Percentiles rank a stretch among this genome's conserved stretches.
phyloP scores from a whole-genome alignment of 2,329 filamentous ascomycete species.

The Nemania bipapillata region DNA sequence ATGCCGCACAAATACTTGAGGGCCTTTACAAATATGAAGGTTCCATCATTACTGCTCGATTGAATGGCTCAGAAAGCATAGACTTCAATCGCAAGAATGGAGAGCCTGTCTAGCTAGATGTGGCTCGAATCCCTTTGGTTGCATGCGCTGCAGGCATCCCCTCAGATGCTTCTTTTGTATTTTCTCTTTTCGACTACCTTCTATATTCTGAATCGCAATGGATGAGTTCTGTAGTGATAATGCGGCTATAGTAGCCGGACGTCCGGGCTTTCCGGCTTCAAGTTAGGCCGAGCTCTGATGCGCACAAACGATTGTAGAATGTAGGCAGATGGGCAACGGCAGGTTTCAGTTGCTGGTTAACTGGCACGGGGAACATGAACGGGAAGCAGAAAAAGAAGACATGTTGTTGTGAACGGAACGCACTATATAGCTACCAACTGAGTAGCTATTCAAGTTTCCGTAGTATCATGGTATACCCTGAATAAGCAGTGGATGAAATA shows the following conservation, averaged over 20 bases:
- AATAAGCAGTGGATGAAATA: background rate
- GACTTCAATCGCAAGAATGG: conserved; percentile 18
- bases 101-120: conserved; percentile 21
- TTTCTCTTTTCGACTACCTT: conserved; percentile 42
- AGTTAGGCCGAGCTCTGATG: conserved; percentile 7
- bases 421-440: background rate
- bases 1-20: conserved; percentile 2
- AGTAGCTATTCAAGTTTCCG: background rate
- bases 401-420: background rate
- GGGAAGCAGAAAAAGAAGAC: background rate
- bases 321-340: conserved; percentile 14
- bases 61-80: conserved; percentile 20
- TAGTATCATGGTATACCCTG: background rate
- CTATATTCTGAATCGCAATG: conserved; percentile 43
- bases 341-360: conserved; percentile 5
- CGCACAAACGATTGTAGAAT: conserved; percentile 27
- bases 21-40: conserved; percentile 6
- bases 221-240: conserved; percentile 35
- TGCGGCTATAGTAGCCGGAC: conserved; percentile 16
- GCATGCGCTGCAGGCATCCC: conserved; percentile 25
- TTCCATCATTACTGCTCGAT: conserved; percentile 3
- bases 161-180: conserved; percentile 37
- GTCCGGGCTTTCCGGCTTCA: conserved; percentile 5
- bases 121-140: conserved; percentile 15
- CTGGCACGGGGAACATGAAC: conserved; percentile 2